Evolutionary conservation across 1,284 basidiomycete genomes (phyloP), one percentile per base, ranked within the genome.

Genomic region (Coriolopsis trogii): DNA sequence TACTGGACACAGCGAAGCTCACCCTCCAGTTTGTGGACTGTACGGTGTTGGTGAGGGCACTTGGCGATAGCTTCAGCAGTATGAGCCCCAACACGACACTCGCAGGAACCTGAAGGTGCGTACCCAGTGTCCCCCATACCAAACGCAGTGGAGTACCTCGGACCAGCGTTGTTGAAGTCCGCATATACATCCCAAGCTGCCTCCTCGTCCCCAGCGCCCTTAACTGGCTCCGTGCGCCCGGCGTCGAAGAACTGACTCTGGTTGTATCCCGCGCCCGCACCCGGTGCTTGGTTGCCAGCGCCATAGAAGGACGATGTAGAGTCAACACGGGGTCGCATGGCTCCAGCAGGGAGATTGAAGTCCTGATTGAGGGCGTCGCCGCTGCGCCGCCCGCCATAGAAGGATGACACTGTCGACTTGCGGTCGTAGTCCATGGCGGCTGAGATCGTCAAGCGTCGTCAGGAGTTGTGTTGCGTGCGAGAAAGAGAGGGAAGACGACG

Each of bases 101-200:
- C 49, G 50, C 46, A n/a, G 9, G 20, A 36, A 39, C 8, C 34
- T 23, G 7, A 4, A 28, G 16, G 26, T 40, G 65, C 71, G 58
- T 50, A 79, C 76, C 63, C 72, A 37, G 69, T 61, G 28, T 72
- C 68, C 37, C 68, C 66, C 58, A 61, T 53, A 21, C 69, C 78
- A 66, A 87, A 82, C 20, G 82, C 76, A 38, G 73, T 69, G 62
- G 88, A 88, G 68, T 94, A 95, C 57, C 79, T 76, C 18, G 91
- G 93, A 0, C 93, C 93, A 4, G 81, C 68, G 60, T 94, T 95
- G 73, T 95, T 94, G 70, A 95, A 95, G 72, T 95, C 93, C 8
- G 92, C 91, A 65, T 87, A 91, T 30, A 95, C 85, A 65, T 95
- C 89, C 80, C 90, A 94, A 6, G 77, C 75, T 25, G 65, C n/a